phyloP scores from a whole-genome alignment of 495 filamentous ascomycete species.

The Mytilinidion resinicola region DNA sequence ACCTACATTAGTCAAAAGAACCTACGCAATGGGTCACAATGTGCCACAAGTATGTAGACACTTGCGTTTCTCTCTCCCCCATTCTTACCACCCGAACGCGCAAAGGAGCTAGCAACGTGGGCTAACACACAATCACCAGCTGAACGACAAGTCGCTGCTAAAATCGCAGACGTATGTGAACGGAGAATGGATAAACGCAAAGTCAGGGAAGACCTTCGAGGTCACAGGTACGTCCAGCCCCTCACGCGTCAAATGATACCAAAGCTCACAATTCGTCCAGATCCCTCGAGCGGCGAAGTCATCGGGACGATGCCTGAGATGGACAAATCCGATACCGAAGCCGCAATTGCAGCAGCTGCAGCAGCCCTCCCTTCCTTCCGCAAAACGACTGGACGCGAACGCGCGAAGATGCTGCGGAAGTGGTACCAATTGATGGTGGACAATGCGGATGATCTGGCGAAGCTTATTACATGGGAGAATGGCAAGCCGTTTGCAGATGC shows the following conservation, averaged over 20 bases:
- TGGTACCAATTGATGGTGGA: conserved; percentile 90
- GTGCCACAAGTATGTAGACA: conserved; percentile 28
- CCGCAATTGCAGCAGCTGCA: conserved; percentile 69
- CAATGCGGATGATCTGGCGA: conserved; percentile 82
- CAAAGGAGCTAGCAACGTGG: no score
- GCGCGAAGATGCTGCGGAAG: conserved; percentile 67
- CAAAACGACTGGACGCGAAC: conserved; percentile 63
- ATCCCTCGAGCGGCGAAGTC: conserved; percentile 70
- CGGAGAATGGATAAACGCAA: conserved; percentile 40
- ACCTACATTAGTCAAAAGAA: conserved; percentile 25
- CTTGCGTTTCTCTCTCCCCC: neutral
- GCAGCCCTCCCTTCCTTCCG: conserved; percentile 72
- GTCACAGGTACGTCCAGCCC: conserved; percentile 29
- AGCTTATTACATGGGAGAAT: conserved; percentile 80
- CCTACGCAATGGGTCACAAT: conserved; percentile 33
- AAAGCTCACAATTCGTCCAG: conserved; percentile 36
- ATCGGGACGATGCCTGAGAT: conserved; percentile 85
- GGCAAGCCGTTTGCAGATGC: conserved; percentile 68
- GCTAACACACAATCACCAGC: conserved; percentile 9
- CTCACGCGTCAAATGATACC: neutral
- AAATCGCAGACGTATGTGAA: conserved; percentile 39
- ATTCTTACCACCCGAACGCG: neutral
- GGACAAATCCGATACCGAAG: conserved; percentile 62
- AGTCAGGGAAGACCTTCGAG: conserved; percentile 42
- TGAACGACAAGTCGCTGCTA: conserved; percentile 40